phyloP scores from a whole-genome alignment of 2,329 filamentous ascomycete species.

The Cladosporium sp. region DNA sequence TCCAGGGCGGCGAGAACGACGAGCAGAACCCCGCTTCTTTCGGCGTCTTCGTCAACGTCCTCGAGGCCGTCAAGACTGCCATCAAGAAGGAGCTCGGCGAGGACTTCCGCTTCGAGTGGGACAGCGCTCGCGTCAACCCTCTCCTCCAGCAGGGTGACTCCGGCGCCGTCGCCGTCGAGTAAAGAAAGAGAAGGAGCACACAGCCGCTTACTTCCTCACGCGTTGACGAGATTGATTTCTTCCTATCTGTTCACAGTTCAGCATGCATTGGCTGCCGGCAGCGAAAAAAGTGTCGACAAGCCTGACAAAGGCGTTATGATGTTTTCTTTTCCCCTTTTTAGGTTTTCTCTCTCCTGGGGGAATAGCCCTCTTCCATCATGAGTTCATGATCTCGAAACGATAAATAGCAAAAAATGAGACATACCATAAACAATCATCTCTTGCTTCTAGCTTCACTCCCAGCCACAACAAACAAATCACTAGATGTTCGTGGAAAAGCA shows the following conservation, averaged over 20 bases:
- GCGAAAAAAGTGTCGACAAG: background rate
- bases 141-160: constrained; percentile 39
- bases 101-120: constrained; percentile 69
- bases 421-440: no score
- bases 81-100: constrained; percentile 66
- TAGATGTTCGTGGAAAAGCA: no score
- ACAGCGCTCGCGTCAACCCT: constrained; percentile 66
- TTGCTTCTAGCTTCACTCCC: background rate
- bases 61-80: constrained; percentile 66
- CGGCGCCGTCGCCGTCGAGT: constrained; percentile 24
- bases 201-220: background rate
- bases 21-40: constrained; percentile 73
- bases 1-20: constrained; percentile 72
- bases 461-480: background rate
- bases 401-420: background rate
- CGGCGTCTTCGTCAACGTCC: constrained; percentile 69
- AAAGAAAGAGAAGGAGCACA: background rate
- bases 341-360: background rate
- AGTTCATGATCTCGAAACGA: constrained; percentile 10
- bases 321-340: background rate
- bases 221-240: constrained; percentile 11
- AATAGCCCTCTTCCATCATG: constrained; percentile 6
- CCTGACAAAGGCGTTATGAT: constrained; percentile 4
- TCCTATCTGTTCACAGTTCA: constrained; percentile 4
- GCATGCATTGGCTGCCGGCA: constrained; percentile 5